phyloP scores from a whole-genome alignment of 1,284 basidiomycete genomes.

The Grifola frondosa region DNA sequence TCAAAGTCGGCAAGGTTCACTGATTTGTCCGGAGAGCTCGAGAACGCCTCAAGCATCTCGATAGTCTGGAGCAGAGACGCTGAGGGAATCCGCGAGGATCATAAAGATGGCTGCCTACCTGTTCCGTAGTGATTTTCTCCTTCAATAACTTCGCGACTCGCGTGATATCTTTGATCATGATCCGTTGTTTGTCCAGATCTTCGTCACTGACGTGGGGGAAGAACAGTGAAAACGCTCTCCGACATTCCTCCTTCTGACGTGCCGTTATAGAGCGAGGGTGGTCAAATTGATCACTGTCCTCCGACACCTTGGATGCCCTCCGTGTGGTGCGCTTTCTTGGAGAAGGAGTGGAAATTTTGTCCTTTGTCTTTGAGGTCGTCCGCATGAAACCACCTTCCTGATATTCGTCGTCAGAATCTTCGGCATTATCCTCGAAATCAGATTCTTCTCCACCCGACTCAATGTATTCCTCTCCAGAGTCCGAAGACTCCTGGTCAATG shows the following conservation, averaged over 20 bases:
- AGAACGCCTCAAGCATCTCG: slow-evolving; percentile 74
- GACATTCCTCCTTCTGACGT: slow-evolving; percentile 53
- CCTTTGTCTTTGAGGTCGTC: slow-evolving; percentile 15
- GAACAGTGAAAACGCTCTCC: slow-evolving; percentile 64
- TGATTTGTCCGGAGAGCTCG: slow-evolving; percentile 62
- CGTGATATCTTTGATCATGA: slow-evolving; percentile 65
- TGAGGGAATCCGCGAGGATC: slow-evolving; percentile 1
- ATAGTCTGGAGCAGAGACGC: slow-evolving; percentile 54
- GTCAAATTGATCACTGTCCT: slow-evolving; percentile 1
- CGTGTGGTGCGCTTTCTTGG: slow-evolving; percentile 6
- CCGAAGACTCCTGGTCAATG: slow-evolving; percentile 18
- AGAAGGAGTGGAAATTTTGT: slow-evolving; percentile 5
- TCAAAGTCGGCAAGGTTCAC: slow-evolving; percentile 69
- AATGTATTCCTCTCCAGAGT: slow-evolving; percentile 28
- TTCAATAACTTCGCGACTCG: slow-evolving; percentile 56
- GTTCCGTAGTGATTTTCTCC: slow-evolving; percentile 68
- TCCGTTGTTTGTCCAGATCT: slow-evolving; percentile 47
- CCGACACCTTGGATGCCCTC: slow-evolving; percentile 13
- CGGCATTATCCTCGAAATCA: slow-evolving; percentile 19
- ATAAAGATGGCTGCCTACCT: slow-evolving; percentile 43
- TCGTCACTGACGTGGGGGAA: slow-evolving; percentile 49
- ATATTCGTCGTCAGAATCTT: slow-evolving; percentile 32
- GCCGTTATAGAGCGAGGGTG: slow-evolving; percentile 37
- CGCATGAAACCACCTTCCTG: slow-evolving; percentile 28
- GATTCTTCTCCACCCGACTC: slow-evolving; percentile 18